These are phyloP conservation scores for Mitragyna speciosa DNA, from an alignment of 257 asterid genomes.

Conservation along the genomic window DNA sequence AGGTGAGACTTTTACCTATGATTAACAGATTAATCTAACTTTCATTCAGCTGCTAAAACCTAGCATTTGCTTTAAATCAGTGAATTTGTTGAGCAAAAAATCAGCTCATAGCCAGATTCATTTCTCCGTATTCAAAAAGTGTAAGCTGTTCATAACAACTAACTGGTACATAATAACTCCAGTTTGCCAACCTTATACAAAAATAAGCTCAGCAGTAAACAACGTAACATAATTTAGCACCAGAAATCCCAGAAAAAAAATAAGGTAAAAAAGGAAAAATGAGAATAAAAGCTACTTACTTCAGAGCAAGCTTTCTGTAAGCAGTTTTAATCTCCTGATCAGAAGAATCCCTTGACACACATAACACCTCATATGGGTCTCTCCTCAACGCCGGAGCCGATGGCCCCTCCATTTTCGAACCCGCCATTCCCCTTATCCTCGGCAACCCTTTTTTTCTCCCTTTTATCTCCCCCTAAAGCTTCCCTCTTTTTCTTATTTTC, in stretches of 20 bases:
- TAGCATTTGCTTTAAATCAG: background rate
- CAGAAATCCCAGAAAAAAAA: background rate
- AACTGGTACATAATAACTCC: conserved; percentile 3
- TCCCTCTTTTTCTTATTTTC: conserved; percentile 11
- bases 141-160: conserved; percentile 3
- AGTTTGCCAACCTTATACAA: background rate
- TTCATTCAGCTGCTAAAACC: conserved; percentile 4
- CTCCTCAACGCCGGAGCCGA: conserved; percentile 70
- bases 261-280: background rate
- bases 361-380: conserved; percentile 95
- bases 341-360: conserved; percentile 78
- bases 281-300: conserved; percentile 45
- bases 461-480: background rate
- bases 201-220: background rate
- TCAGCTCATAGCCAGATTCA: conserved; percentile 2
- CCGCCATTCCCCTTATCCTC: conserved; percentile 42
- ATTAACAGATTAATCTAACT: background rate
- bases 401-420: conserved; percentile 71
- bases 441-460: conserved; percentile 9
- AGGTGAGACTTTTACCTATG: background rate
- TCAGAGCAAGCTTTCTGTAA: conserved; percentile 95
- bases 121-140: conserved; percentile 4
- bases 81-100: background rate
- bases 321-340: conserved; percentile 98
- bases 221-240: background rate